phyloP scores from a whole-genome alignment of 2,329 filamentous ascomycete species.

The Paecilomyces formosus region DNA sequence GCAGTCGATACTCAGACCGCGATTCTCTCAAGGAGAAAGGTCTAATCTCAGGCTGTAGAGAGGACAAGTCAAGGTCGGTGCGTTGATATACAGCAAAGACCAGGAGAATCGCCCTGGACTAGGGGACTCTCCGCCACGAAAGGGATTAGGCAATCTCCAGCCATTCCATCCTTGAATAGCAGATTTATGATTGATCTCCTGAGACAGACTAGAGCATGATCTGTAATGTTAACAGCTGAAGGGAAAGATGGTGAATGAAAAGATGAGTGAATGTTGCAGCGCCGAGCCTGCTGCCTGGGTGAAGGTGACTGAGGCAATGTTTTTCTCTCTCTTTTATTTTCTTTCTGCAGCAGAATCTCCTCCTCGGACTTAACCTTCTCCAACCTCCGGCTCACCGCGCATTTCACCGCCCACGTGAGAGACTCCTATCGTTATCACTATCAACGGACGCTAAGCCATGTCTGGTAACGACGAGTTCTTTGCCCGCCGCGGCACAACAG shows the following conservation, averaged over 20 bases:
- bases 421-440: not conserved
- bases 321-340: not conserved
- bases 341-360: not conserved
- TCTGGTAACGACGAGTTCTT: not conserved
- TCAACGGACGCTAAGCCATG: not conserved
- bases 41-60: not conserved
- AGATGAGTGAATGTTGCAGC: not conserved
- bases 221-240: not conserved
- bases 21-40: not conserved
- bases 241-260: not conserved
- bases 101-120: not conserved
- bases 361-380: not conserved
- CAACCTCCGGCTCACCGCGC: not conserved
- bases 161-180: not conserved
- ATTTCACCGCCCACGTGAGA: not conserved
- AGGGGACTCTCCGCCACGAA: not conserved
- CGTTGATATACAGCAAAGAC: not conserved
- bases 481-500: constrained; percentile 1
- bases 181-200: not conserved
- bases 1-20: not conserved
- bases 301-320: not conserved
- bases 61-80: not conserved
- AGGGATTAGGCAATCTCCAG: not conserved
- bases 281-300: not conserved
- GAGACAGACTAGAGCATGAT: not conserved